Conservation (phyloP, 345 rosid species). For the Sisymbrium altissimum region DNA sequence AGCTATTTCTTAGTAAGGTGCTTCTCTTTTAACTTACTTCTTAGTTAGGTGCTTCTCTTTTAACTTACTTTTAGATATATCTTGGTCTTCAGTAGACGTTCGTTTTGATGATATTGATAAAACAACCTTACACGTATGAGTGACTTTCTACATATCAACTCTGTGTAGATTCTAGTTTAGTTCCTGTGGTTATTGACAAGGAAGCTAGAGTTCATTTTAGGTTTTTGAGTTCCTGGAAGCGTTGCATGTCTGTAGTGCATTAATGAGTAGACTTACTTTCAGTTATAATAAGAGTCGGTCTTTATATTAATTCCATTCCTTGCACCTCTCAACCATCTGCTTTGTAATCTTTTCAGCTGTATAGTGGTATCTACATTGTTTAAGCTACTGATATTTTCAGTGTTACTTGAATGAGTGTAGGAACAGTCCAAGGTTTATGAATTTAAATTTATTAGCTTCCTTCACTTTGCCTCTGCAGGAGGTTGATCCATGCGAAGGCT, state of each 20-base stretch:
- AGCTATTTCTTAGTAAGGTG: constrained; percentile 4
- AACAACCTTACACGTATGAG: background rate
- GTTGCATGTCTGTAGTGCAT: background rate
- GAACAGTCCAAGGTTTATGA: background rate
- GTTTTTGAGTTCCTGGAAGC: background rate
- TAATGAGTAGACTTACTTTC: background rate
- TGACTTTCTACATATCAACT: background rate
- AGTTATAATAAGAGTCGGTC: background rate
- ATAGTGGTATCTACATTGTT: background rate
- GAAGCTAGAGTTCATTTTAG: background rate
- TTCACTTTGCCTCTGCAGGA: constrained; percentile 46
- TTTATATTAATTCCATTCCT: background rate
- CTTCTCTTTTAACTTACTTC: background rate
- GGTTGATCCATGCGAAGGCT: constrained; percentile 95
- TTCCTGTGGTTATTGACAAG: background rate
- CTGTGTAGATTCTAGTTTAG: background rate
- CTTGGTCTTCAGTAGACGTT: background rate
- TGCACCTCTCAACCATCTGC: background rate
- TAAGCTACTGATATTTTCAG: background rate
- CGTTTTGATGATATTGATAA: background rate
- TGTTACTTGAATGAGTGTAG: background rate
- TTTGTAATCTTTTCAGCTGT: background rate
- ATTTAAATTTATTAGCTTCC: background rate
- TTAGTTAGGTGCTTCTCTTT: background rate
- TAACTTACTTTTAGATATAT: background rate